Percentiles rank a stretch among this genome's conserved stretches.
Evolutionary conservation across 495 filamentous ascomycete species (phyloP).

Genomic region (Penicillium dipodomyicola): DNA sequence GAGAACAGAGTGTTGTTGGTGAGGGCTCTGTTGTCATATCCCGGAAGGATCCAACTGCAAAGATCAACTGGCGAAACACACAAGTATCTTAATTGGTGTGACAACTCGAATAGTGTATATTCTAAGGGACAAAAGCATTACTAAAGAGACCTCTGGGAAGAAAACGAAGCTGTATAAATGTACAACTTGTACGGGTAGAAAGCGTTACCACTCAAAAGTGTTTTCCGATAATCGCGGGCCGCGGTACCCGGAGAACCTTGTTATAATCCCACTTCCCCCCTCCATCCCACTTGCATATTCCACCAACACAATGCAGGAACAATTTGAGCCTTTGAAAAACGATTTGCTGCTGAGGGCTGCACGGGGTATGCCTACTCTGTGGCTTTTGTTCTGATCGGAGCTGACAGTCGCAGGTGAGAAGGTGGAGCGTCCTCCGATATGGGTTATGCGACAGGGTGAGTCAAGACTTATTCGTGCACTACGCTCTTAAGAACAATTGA

Average conservation of each 20-base stretch:
- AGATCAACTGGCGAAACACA: not conserved
- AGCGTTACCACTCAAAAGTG: constrained; percentile 1
- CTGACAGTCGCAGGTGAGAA: constrained; percentile 64
- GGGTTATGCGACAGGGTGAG: constrained; percentile 98
- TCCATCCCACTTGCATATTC: constrained; percentile 24
- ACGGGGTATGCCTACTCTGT: constrained; percentile 57
- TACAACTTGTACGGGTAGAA: not conserved
- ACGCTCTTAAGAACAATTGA: not conserved
- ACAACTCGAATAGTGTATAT: not conserved
- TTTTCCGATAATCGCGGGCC: constrained; percentile 18
- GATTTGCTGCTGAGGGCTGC: constrained; percentile 86
- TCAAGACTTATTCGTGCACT: not conserved
- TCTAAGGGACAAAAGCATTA: not conserved
- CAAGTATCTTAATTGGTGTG: not conserved
- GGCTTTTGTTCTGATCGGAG: constrained; percentile 1
- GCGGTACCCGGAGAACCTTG: constrained; percentile 21
- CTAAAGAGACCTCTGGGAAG: not conserved
- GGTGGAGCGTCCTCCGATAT: constrained; percentile 89
- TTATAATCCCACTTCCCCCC: constrained; percentile 24
- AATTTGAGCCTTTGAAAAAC: constrained; percentile 82
- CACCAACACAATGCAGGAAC: constrained; percentile 52
- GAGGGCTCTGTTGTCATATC: not conserved
- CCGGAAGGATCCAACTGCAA: not conserved
- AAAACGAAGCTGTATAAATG: not conserved
- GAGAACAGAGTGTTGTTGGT: not conserved